Evolutionary conservation across 129 eudicot species (phyloP).

Genomic region (Artemisia argyi): DNA sequence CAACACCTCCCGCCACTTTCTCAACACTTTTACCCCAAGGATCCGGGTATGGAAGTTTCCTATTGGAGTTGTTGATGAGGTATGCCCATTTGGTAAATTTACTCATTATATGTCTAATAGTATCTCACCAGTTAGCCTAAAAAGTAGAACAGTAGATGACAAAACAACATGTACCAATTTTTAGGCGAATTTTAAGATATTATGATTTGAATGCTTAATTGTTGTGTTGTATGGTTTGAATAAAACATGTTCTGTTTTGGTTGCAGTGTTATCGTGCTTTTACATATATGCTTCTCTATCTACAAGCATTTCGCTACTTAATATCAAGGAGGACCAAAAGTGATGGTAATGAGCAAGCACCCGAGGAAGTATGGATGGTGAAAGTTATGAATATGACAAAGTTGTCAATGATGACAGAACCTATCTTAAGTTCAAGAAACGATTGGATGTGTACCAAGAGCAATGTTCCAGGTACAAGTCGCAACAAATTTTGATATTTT

Average conservation of each 20-base stretch:
- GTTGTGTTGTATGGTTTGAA: no score
- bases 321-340: slow-evolving; percentile 41
- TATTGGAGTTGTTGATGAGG: slow-evolving; percentile 90
- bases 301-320: not conserved
- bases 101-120: no score
- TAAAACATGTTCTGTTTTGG: no score
- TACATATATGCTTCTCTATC: no score
- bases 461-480: slow-evolving; percentile 84
- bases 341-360: slow-evolving; percentile 41
- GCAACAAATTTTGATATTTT: not conserved
- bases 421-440: slow-evolving; percentile 93
- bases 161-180: no score
- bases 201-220: no score
- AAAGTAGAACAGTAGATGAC: no score
- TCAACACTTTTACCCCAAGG: slow-evolving; percentile 20
- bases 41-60: slow-evolving; percentile 88
- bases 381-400: slow-evolving; percentile 82
- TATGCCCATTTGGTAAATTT: slow-evolving; percentile 25
- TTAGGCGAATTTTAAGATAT: no score
- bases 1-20: no score
- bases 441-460: slow-evolving; percentile 74
- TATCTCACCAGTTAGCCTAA: no score
- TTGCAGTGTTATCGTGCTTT: no score
- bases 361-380: slow-evolving; percentile 72
- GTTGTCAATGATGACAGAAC: slow-evolving; percentile 81